These are phyloP conservation scores for Aspergillus japonicus DNA, from an alignment of 2,329 filamentous ascomycete genomes.

Conservation along the genomic window DNA sequence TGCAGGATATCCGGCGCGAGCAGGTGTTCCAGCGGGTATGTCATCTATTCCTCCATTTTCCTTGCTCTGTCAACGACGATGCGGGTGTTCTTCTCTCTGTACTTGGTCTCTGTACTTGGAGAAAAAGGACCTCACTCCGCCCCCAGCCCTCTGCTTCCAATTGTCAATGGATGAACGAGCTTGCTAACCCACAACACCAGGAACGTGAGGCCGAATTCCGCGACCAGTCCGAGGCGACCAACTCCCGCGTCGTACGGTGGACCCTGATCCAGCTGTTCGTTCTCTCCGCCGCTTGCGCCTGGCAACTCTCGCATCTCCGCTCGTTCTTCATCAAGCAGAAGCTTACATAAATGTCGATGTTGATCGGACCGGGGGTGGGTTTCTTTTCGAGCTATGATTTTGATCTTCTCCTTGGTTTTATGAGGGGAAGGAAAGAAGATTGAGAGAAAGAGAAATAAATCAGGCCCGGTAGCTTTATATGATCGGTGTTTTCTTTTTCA, in stretches of 20 bases:
- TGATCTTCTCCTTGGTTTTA: background rate
- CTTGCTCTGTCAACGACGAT: too few species aligned
- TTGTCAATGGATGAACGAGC: too few species aligned
- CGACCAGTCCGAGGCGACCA: conserved; percentile 93
- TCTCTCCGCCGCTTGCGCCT: conserved; percentile 83
- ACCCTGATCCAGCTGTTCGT: conserved; percentile 85
- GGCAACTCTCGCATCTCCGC: conserved; percentile 93
- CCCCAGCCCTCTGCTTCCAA: too few species aligned
- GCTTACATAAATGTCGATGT: conserved; percentile 66
- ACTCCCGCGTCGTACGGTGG: conserved; percentile 89
- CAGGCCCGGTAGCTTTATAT: background rate
- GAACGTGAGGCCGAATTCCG: conserved; percentile 97
- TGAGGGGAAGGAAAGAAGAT: background rate
- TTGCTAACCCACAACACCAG: conserved; percentile 44
- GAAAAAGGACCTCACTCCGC: too few species aligned
- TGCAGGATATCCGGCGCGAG: conserved; percentile 87
- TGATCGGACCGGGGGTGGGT: too few species aligned
- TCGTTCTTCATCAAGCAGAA: conserved; percentile 99
- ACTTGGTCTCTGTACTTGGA: too few species aligned
- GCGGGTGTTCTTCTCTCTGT: too few species aligned
- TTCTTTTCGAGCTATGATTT: background rate
- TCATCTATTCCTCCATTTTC: conserved; percentile 8
- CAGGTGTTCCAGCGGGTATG: conserved; percentile 92
- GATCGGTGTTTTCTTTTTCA: conserved; percentile 1
- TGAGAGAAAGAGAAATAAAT: background rate